These are phyloP conservation scores for Paramyrothecium roridum DNA, from an alignment of 2,329 filamentous ascomycete species.

Conservation along the genomic window DNA sequence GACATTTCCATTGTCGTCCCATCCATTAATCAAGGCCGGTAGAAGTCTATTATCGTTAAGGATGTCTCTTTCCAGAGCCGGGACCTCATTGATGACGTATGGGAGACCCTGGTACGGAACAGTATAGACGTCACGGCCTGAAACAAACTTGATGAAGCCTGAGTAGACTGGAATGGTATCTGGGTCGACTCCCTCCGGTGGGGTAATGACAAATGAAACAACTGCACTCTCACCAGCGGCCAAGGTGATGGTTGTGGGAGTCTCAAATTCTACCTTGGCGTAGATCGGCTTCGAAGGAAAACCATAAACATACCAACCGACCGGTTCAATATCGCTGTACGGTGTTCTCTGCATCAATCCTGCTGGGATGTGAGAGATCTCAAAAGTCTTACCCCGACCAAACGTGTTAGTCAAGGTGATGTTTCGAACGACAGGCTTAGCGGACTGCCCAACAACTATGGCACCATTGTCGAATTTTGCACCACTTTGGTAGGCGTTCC, in stretches of 20 bases:
- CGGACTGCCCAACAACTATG: neutral
- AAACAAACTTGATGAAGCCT: constrained; percentile 3
- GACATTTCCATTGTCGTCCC: neutral
- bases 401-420: constrained; percentile 5
- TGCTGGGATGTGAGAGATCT: constrained; percentile 2
- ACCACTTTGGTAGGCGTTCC: constrained; percentile 17
- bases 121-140: constrained; percentile 4
- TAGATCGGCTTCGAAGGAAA: constrained; percentile 4
- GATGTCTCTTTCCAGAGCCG: neutral
- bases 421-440: neutral
- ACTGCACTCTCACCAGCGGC: neutral
- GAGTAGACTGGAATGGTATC: constrained; percentile 3
- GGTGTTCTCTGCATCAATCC: constrained; percentile 3
- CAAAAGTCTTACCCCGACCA: constrained; percentile 5
- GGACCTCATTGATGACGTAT: constrained; percentile 2
- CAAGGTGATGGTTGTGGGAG: constrained; percentile 1
- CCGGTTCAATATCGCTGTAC: neutral
- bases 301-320: neutral
- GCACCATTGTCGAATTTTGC: constrained; percentile 1
- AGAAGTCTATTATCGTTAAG: neutral
- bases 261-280: constrained; percentile 3
- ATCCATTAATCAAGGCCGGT: neutral
- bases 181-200: constrained; percentile 2
- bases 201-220: constrained; percentile 1
- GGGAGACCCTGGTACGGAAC: constrained; percentile 2